Evolutionary conservation across 2,329 filamentous ascomycete genomes (phyloP), one percentile per base, ranked within the genome.

Genomic region (Colletotrichum tanaceti): DNA sequence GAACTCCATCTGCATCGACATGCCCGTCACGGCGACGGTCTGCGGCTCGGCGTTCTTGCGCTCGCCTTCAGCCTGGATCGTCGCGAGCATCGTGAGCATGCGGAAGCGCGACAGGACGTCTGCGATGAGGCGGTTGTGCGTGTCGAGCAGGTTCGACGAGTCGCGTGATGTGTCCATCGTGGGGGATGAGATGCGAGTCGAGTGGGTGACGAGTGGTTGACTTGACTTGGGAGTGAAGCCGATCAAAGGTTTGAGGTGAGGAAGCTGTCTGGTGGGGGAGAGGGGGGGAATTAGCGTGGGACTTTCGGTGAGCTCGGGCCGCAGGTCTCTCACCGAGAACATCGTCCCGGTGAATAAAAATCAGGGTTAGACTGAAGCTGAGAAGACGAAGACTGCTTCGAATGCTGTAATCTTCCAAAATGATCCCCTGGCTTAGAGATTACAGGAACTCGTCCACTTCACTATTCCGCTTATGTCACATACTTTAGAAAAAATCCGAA

Each of bases 1-100:
- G 58, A 83, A 83, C 60, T 83, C 81, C 73, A 81, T 79, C 74
- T 81, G 80, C 76, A 83, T 82, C 44, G 80, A 80, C 38, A 83
- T 79, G 50, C 80, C 79, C 5, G 79, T 77, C 38, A 83, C 81
- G 58, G 81, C 79, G 65, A 82, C 79, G 69, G 79, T 76, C 60
- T 82, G 78, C 0, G 81, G 80, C 63, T 79, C 80, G 67, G 78
- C 77, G 63, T 77, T 80, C 46, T 67, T 68, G 41, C 64, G 61
- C 64, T 81, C 80, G 55, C 75, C 79, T 28, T 80, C 77, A 20
- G 79, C 80, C 46, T 82, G 81, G 46, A 80, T 77, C 38, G 81
- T 83, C 57, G 81, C 79, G 14, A 82, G 76, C 76, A 81, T 79
- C 75, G 82, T 81, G 54, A 83, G 79, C 38, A 77, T 78, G 65